Percentiles rank a stretch among this genome's conserved stretches.
These are phyloP conservation scores for Capsicum chinense DNA, from an alignment of 257 asterid genomes.

Conservation along the genomic window DNA sequence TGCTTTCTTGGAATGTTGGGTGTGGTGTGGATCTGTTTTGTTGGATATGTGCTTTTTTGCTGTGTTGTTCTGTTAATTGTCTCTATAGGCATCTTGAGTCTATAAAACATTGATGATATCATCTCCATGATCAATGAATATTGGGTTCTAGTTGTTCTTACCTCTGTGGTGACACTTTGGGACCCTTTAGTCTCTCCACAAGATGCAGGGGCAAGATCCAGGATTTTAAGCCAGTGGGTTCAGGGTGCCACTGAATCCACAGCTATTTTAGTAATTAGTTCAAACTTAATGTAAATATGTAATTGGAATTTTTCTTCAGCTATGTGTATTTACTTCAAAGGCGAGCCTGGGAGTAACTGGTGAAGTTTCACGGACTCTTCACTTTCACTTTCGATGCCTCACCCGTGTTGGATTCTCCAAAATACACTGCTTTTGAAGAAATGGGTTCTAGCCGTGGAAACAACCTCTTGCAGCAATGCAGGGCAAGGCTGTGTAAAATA, in stretches of 20 bases:
- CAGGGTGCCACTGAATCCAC: neutral
- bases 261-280: neutral
- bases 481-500: no score
- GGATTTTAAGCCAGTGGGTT: neutral
- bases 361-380: no score
- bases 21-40: conserved; percentile 28
- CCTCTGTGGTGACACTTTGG: neutral
- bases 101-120: neutral
- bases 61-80: neutral
- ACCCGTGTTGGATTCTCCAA: no score
- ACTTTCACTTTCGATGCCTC: no score
- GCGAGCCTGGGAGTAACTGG: no score
- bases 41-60: neutral
- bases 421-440: no score
- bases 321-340: neutral
- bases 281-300: neutral
- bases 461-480: no score
- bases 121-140: neutral
- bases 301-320: neutral
- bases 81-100: neutral
- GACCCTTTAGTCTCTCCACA: neutral
- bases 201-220: conserved; percentile 5
- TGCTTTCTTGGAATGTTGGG: conserved; percentile 7
- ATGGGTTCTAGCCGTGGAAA: no score
- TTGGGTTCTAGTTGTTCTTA: neutral